Percentiles rank a stretch among this genome's conserved stretches.
Evolutionary conservation across 208 protist species (phyloP).

Genomic region (Herpetomonas muscarum): DNA sequence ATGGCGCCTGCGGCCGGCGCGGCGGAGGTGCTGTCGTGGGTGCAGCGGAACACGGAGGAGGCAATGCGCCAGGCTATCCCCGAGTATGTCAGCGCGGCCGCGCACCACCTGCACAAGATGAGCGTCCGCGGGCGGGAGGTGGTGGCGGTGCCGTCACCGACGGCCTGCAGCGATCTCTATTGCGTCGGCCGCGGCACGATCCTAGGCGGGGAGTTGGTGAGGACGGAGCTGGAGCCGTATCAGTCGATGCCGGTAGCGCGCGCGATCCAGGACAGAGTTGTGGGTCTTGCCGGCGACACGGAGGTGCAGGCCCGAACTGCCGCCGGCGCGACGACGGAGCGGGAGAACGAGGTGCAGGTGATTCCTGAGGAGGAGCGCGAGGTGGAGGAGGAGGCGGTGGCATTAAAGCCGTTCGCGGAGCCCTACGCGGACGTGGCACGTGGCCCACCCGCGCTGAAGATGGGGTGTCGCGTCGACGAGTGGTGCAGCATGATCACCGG

Average conservation of each 20-base stretch:
- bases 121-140: too few relatives aligned
- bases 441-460: too few relatives aligned
- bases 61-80: neutral
- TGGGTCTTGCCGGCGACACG: neutral
- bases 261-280: neutral
- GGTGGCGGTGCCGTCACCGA: too few relatives aligned
- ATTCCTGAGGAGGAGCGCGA: conserved; percentile 1
- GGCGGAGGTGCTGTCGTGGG: neutral
- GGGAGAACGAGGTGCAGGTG: neutral
- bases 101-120: too few relatives aligned
- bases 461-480: too few relatives aligned
- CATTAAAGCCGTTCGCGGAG: neutral
- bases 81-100: too few relatives aligned
- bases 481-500: too few relatives aligned
- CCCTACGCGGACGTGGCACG: neutral
- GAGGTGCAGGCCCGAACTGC: neutral
- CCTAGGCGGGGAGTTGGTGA: too few relatives aligned
- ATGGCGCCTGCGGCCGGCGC: neutral
- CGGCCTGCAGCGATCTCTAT: too few relatives aligned
- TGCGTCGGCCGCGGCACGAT: too few relatives aligned
- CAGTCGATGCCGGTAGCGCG: too few relatives aligned
- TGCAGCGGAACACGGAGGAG: neutral
- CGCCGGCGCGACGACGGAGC: neutral
- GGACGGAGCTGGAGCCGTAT: too few relatives aligned
- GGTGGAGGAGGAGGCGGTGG: neutral